Percentiles rank a stretch among this genome's conserved stretches.
Evolutionary conservation across 1,284 basidiomycete genomes (phyloP).

Genomic region (Rhodotorula mucilaginosa): DNA sequence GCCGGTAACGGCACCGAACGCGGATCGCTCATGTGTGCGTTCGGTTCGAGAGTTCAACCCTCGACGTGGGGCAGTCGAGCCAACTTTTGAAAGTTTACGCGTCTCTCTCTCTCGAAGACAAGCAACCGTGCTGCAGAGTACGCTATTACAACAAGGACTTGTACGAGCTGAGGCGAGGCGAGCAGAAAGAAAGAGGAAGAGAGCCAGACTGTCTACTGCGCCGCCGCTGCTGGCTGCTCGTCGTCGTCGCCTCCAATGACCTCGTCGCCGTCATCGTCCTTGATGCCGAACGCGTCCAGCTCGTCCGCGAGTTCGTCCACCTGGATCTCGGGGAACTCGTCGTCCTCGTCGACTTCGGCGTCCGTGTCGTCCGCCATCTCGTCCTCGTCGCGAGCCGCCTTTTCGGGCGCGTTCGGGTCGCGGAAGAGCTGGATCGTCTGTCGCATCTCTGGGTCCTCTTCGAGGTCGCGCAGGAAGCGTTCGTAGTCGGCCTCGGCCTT

Average conservation of each 20-base stretch:
- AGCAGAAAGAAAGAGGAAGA: background rate
- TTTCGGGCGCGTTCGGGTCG: constrained; percentile 52
- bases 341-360: constrained; percentile 53
- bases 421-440: constrained; percentile 86
- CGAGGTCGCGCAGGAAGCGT: constrained; percentile 88
- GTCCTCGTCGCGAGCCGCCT: constrained; percentile 52
- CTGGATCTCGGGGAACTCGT: constrained; percentile 77
- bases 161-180: too few relatives aligned
- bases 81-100: too few relatives aligned
- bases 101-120: too few relatives aligned
- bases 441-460: constrained; percentile 94
- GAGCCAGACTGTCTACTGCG: background rate
- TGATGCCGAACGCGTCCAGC: constrained; percentile 63
- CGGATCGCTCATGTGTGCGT: constrained; percentile 19
- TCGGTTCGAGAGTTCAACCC: background rate
- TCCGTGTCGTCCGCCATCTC: constrained; percentile 58
- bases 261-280: constrained; percentile 12
- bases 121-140: too few relatives aligned
- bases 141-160: too few relatives aligned
- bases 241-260: background rate
- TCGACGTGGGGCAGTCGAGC: background rate
- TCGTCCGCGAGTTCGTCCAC: constrained; percentile 88
- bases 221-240: background rate
- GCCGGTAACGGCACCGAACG: constrained; percentile 27
- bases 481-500: constrained; percentile 98